Conservation (phyloP, 306 rosid genomes). For the Pyrus betulifolia region DNA sequence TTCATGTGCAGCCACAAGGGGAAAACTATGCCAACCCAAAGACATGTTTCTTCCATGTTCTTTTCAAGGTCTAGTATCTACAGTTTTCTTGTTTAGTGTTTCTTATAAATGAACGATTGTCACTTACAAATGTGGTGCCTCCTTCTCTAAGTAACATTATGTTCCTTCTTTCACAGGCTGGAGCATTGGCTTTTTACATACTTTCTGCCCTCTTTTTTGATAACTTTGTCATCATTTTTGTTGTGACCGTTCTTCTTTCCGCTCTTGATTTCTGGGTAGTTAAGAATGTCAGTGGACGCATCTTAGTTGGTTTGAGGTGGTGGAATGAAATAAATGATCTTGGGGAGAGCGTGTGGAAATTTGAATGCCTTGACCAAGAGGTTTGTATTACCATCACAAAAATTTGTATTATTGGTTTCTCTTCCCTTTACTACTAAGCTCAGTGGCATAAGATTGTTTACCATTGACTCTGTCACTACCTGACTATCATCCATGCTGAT, state of each 20-base stretch:
- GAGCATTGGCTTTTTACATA: constrained; percentile 89
- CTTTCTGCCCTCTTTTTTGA: constrained; percentile 76
- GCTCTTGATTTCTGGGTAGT: constrained; percentile 99
- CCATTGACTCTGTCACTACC: background rate
- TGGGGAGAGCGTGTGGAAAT: constrained; percentile 97
- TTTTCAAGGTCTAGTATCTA: constrained; percentile 66
- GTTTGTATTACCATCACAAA: constrained; percentile 28
- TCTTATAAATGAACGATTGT: background rate
- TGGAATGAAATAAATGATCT: constrained; percentile 97
- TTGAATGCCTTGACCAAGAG: constrained; percentile 97
- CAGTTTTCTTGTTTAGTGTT: background rate
- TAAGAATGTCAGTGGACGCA: constrained; percentile 96
- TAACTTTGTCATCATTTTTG: constrained; percentile 93
- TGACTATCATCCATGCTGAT: constrained; percentile 11
- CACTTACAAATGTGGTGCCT: background rate
- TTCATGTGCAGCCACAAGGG: constrained; percentile 54
- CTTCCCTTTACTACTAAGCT: constrained; percentile 2
- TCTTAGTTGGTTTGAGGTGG: constrained; percentile 97
- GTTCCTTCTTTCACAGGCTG: constrained; percentile 49
- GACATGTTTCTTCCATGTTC: constrained; percentile 92
- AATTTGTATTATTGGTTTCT: background rate
- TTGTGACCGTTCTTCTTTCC: constrained; percentile 91
- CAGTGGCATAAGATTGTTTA: constrained; percentile 3
- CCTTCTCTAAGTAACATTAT: constrained; percentile 3
- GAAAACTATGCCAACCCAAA: constrained; percentile 93